Evolutionary conservation across 768 basidiomycete genomes (phyloP).

Genomic region (Tulasnella sp.): DNA sequence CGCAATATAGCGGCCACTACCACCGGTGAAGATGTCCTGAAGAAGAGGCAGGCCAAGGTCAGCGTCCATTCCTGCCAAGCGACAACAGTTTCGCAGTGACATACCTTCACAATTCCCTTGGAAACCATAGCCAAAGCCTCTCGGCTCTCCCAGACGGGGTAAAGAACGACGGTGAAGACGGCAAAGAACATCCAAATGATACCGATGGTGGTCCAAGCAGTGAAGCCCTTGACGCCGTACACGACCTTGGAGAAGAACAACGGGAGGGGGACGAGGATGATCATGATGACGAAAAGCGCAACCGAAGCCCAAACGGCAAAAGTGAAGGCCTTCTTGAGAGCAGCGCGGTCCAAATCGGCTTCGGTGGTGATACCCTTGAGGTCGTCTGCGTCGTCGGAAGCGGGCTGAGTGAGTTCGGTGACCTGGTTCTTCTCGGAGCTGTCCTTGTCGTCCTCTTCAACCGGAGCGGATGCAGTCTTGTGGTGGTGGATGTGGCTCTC

Average conservation of each 20-base stretch:
- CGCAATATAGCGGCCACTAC: constrained; percentile 21
- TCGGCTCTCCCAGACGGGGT: constrained; percentile 81
- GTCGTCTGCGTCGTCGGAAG: constrained; percentile 11
- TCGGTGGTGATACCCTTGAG: constrained; percentile 31
- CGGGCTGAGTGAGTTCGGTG: constrained; percentile 1
- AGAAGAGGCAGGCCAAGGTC: neutral
- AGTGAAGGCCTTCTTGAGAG: constrained; percentile 63
- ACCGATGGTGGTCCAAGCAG: constrained; percentile 66
- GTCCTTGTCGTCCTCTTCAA: constrained; percentile 29
- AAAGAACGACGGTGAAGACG: constrained; percentile 65
- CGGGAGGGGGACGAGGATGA: constrained; percentile 74
- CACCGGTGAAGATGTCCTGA: constrained; percentile 22
- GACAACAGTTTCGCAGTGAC: constrained; percentile 8
- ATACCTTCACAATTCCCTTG: constrained; percentile 58
- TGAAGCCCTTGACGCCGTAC: constrained; percentile 54
- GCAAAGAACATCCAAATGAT: constrained; percentile 81
- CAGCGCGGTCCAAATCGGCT: constrained; percentile 55
- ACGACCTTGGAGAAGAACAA: constrained; percentile 76
- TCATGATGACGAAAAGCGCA: constrained; percentile 42
- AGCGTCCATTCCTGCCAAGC: neutral
- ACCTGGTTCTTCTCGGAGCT: constrained; percentile 30
- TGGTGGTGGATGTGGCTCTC: constrained; percentile 15
- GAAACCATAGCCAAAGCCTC: constrained; percentile 51
- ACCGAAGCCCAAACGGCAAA: constrained; percentile 75
- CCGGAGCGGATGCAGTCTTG: constrained; percentile 1